A percentile compares a stretch with the other conserved stretches of the same genome.
Evolutionary conservation across 495 filamentous ascomycete species (phyloP).

Genomic region (Schizothecium vesticola): DNA sequence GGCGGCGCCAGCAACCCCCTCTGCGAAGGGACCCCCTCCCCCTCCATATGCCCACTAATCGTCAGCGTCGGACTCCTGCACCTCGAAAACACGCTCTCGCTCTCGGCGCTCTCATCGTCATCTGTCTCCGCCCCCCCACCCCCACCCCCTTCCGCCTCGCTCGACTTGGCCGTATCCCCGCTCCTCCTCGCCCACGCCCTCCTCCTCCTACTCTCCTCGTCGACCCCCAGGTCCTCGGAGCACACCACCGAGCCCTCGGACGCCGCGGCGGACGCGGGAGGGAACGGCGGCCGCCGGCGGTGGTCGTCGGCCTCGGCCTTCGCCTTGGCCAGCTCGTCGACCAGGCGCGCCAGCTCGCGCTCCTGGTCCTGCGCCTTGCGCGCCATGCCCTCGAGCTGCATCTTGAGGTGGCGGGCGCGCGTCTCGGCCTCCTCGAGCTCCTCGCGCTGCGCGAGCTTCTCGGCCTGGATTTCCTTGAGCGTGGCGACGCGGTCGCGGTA

Average conservation of each 20-base stretch:
- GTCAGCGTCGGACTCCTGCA: conserved; percentile 47
- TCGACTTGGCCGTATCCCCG: conserved; percentile 43
- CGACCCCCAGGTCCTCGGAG: conserved; percentile 50
- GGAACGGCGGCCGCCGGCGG: conserved; percentile 25
- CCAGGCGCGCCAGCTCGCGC: conserved; percentile 55
- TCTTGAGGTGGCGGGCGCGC: conserved; percentile 58
- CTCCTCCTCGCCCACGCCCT: conserved; percentile 43
- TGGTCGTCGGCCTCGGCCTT: conserved; percentile 49
- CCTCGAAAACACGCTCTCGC: conserved; percentile 60
- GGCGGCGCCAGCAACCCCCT: conserved; percentile 1
- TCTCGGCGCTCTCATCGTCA: conserved; percentile 50
- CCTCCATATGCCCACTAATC: conserved; percentile 31
- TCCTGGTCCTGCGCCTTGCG: conserved; percentile 62
- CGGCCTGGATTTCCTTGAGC: conserved; percentile 54
- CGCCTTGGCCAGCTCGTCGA: conserved; percentile 53
- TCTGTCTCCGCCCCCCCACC: neutral
- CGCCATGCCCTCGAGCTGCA: conserved; percentile 73
- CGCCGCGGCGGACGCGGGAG: conserved; percentile 8
- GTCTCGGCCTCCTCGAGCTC: conserved; percentile 73
- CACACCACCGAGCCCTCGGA: conserved; percentile 23
- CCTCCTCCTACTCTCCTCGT: conserved; percentile 41
- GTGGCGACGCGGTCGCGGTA: conserved; percentile 59
- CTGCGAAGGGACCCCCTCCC: conserved; percentile 12
- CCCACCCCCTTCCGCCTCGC: conserved; percentile 34
- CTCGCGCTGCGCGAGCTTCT: conserved; percentile 60